These are phyloP conservation scores for Pseudogymnoascus sp. DNA, from an alignment of 2,329 filamentous ascomycete species.

Conservation along the genomic window DNA sequence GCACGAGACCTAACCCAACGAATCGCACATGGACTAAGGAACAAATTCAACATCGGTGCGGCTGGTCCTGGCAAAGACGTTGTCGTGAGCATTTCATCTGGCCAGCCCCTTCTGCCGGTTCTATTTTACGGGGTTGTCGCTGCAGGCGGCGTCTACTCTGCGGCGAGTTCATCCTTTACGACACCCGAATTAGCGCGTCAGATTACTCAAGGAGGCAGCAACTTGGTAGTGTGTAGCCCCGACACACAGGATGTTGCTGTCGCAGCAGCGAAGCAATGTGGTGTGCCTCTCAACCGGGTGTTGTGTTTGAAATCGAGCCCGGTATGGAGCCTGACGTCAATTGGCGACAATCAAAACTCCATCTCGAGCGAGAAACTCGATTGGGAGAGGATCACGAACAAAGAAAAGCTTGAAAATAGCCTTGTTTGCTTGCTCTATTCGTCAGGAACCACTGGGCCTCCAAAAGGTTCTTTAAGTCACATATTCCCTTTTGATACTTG, in stretches of 20 bases:
- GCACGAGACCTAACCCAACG: conserved; percentile 41
- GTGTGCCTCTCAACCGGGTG: conserved; percentile 47
- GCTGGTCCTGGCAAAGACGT: conserved; percentile 42
- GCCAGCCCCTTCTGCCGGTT: conserved; percentile 51
- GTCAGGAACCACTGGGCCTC: conserved; percentile 70
- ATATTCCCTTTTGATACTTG: not conserved
- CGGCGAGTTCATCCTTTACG: conserved; percentile 64
- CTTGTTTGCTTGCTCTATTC: conserved; percentile 68
- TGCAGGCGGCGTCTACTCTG: conserved; percentile 71
- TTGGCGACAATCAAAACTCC: conserved; percentile 51
- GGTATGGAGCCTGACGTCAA: conserved; percentile 47
- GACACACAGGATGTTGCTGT: conserved; percentile 56
- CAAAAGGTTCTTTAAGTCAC: conserved; percentile 45
- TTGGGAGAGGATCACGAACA: conserved; percentile 52
- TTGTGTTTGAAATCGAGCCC: conserved; percentile 53
- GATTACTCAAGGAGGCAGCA: conserved; percentile 59
- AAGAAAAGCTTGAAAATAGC: conserved; percentile 40
- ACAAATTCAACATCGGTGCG: conserved; percentile 43
- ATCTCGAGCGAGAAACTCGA: conserved; percentile 36
- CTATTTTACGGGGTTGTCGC: conserved; percentile 67
- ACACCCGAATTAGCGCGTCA: conserved; percentile 68
- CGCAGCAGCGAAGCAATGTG: conserved; percentile 38
- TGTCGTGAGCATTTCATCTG: conserved; percentile 49
- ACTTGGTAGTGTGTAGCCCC: conserved; percentile 57
- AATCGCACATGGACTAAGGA: conserved; percentile 48